Evolutionary conservation across 2,329 filamentous ascomycete genomes (phyloP).

Genomic region (Sordariomycetes sp.): DNA sequence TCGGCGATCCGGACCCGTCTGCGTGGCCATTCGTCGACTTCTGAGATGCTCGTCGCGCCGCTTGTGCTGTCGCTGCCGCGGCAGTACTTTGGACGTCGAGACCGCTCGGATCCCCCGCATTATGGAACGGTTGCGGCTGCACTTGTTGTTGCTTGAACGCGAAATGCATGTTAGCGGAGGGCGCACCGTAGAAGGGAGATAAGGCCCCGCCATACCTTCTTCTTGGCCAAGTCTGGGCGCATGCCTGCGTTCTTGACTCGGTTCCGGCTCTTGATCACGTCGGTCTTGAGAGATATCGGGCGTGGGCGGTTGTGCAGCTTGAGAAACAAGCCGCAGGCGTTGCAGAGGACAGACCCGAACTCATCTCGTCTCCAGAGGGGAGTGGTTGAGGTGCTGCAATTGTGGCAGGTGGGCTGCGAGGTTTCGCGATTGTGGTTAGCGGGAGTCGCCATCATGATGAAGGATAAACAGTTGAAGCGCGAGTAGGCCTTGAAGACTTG

Average conservation of each 20-base stretch:
- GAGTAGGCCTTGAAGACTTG: conserved; percentile 17
- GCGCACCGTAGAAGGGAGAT: background rate
- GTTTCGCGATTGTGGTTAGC: conserved; percentile 43
- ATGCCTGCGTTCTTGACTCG: conserved; percentile 67
- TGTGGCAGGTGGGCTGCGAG: conserved; percentile 88
- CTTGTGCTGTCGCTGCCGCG: conserved; percentile 38
- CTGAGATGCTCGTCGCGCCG: conserved; percentile 48
- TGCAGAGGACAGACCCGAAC: conserved; percentile 89
- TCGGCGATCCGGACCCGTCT: conserved; percentile 64
- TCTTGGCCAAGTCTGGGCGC: conserved; percentile 63
- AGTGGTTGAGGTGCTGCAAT: conserved; percentile 90
- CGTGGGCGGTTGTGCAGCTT: conserved; percentile 90
- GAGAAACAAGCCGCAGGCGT: conserved; percentile 92
- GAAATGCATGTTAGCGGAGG: background rate
- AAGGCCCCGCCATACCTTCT: conserved; percentile 53
- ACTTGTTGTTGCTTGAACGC: conserved; percentile 18
- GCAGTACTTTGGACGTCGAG: conserved; percentile 43
- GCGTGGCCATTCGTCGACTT: conserved; percentile 60
- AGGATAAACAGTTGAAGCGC: conserved; percentile 7
- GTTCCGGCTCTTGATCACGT: conserved; percentile 99
- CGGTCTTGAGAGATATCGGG: conserved; percentile 93
- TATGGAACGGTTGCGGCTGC: conserved; percentile 23
- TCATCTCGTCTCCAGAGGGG: conserved; percentile 97
- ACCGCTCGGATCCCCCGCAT: conserved; percentile 39
- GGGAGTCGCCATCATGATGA: conserved; percentile 36